A percentile compares a stretch with the other conserved stretches of the same genome.
Evolutionary conservation across 129 eudicot genomes (phyloP).

Genomic region (sunflower (Helianthus annuus)): DNA sequence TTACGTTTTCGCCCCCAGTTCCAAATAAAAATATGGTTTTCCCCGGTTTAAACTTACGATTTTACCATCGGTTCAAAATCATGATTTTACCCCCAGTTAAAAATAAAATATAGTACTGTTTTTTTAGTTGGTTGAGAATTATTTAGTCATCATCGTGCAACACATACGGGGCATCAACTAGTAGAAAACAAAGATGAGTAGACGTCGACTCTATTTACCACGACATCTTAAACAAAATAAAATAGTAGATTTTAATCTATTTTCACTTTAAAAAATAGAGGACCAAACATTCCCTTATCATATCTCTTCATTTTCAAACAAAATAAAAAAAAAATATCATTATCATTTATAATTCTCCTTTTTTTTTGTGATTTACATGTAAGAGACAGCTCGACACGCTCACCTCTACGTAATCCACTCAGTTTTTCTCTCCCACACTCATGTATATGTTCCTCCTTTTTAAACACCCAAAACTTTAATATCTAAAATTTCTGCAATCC

Average conservation of each 20-base stretch:
- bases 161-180: too few species aligned
- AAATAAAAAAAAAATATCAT: not conserved
- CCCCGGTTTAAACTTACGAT: too few species aligned
- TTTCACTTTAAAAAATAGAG: conserved; percentile 39
- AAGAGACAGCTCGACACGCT: conserved; percentile 41
- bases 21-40: too few species aligned
- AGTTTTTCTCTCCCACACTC: conserved; percentile 23
- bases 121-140: too few species aligned
- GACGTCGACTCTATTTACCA: too few species aligned
- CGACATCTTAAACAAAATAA: too few species aligned
- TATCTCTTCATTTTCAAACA: conserved; percentile 4
- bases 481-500: conserved; percentile 22
- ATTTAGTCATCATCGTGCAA: too few species aligned
- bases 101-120: too few species aligned
- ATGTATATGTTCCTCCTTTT: not conserved
- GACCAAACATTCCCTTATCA: conserved; percentile 69
- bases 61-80: too few species aligned
- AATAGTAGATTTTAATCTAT: not conserved
- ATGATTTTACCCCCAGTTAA: too few species aligned
- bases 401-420: conserved; percentile 36
- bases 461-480: not conserved
- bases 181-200: too few species aligned
- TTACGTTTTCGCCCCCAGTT: too few species aligned
- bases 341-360: not conserved
- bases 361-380: conserved; percentile 44